These are phyloP conservation scores for Nemania sp. DNA, from an alignment of 2,329 filamentous ascomycete genomes.

Conservation along the genomic window DNA sequence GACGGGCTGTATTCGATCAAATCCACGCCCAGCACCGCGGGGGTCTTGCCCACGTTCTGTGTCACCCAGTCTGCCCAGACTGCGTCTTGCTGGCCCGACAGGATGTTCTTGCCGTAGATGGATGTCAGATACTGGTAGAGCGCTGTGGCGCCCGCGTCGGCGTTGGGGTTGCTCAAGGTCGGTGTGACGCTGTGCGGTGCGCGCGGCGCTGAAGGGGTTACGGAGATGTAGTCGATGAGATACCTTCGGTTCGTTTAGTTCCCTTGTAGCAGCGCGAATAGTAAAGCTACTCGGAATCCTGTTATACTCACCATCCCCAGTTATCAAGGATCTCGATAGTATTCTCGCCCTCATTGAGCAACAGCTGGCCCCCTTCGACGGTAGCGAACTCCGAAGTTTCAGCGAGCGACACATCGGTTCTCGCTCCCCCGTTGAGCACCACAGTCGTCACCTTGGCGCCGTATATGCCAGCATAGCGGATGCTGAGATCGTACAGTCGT, in stretches of 20 bases:
- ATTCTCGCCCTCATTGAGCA: constrained; percentile 8
- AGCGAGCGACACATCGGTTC: constrained; percentile 1
- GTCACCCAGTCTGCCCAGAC: background rate
- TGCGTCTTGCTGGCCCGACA: constrained; percentile 4
- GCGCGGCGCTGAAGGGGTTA: background rate
- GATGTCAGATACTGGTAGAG: constrained; percentile 3
- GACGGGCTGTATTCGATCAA: constrained; percentile 9
- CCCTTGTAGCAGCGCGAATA: no score
- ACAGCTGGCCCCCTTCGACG: background rate
- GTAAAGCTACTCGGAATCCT: background rate
- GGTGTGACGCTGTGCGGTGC: background rate
- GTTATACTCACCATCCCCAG: constrained; percentile 9
- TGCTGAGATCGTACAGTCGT: constrained; percentile 6
- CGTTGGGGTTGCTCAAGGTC: background rate
- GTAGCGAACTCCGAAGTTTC: background rate
- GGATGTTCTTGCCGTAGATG: constrained; percentile 2
- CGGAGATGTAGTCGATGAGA: constrained; percentile 2
- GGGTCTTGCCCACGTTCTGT: constrained; percentile 3
- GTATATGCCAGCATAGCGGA: constrained; percentile 7
- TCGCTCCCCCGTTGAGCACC: constrained; percentile 4
- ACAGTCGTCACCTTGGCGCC: constrained; percentile 6
- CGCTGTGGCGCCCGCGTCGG: background rate
- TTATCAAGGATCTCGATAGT: constrained; percentile 5
- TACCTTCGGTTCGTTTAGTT: background rate
- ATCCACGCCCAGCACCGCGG: constrained; percentile 4